Conservation (phyloP, 2,329 filamentous ascomycete genomes). For the Claviceps sp. region DNA sequence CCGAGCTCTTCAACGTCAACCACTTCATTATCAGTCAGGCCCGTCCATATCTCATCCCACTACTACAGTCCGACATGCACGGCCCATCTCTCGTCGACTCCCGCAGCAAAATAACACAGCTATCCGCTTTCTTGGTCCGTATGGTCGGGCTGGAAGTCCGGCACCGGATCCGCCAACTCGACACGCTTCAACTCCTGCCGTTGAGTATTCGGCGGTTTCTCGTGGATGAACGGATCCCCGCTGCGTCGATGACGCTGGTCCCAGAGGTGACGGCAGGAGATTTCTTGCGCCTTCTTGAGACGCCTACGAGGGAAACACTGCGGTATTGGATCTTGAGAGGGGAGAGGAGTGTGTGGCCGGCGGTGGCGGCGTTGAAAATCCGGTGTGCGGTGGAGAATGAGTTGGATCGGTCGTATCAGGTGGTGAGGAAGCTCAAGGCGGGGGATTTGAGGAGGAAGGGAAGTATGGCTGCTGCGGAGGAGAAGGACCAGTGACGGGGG, state of each 20-base stretch:
- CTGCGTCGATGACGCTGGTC: slow-evolving; percentile 66
- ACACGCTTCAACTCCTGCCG: slow-evolving; percentile 62
- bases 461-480: slow-evolving; percentile 20
- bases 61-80: slow-evolving; percentile 69
- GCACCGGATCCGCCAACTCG: slow-evolving; percentile 69
- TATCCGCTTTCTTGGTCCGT: slow-evolving; percentile 46
- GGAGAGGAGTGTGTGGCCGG: slow-evolving; percentile 83
- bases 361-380: slow-evolving; percentile 67
- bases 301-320: slow-evolving; percentile 60
- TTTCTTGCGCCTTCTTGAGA: slow-evolving; percentile 68
- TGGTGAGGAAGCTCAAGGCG: slow-evolving; percentile 51
- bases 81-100: slow-evolving; percentile 51
- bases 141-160: slow-evolving; percentile 65
- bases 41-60: slow-evolving; percentile 76
- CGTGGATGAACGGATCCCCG: slow-evolving; percentile 70
- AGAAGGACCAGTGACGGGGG: slow-evolving; percentile 5
- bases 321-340: slow-evolving; percentile 78
- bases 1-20: slow-evolving; percentile 82
- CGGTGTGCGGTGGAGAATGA: slow-evolving; percentile 79
- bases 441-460: slow-evolving; percentile 34
- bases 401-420: slow-evolving; percentile 72
- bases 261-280: slow-evolving; percentile 63
- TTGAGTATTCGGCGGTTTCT: slow-evolving; percentile 58
- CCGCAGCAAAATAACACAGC: slow-evolving; percentile 42
- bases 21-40: slow-evolving; percentile 93